Evolutionary conservation across 345 rosid species (phyloP).

Genomic region (Sonneratia alba): DNA sequence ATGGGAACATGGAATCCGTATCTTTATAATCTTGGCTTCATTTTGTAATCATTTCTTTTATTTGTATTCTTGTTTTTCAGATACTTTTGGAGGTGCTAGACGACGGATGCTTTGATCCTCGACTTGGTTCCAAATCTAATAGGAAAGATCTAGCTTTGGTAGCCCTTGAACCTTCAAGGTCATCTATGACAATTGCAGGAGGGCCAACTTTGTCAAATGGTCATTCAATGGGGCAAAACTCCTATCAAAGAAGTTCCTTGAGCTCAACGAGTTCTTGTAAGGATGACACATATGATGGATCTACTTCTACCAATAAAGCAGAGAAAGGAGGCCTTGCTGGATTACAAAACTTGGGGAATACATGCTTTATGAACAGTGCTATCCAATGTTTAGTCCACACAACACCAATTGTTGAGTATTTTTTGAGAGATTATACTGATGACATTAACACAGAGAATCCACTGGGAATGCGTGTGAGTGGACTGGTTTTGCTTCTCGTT

Average conservation of each 20-base stretch:
- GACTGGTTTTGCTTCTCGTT: conserved; percentile 12
- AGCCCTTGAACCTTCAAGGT: conserved; percentile 53
- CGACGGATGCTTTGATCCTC: conserved; percentile 35
- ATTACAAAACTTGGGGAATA: conserved; percentile 87
- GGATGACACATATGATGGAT: conserved; percentile 34
- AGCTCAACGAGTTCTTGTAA: conserved; percentile 25
- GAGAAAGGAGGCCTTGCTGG: conserved; percentile 80
- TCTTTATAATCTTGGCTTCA: background rate
- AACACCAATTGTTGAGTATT: conserved; percentile 69
- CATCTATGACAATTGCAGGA: conserved; percentile 63
- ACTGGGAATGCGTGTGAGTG: conserved; percentile 78
- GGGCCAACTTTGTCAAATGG: conserved; percentile 74
- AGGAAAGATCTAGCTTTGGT: conserved; percentile 72
- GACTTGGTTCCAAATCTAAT: conserved; percentile 38
- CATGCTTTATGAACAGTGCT: conserved; percentile 95
- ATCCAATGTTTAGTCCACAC: conserved; percentile 91
- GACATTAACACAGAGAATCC: conserved; percentile 82
- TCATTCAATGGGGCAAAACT: conserved; percentile 35
- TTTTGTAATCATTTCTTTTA: background rate
- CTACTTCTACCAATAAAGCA: conserved; percentile 33
- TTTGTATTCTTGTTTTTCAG: conserved; percentile 25
- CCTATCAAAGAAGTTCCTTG: conserved; percentile 30
- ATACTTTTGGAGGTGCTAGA: conserved; percentile 63
- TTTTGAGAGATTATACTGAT: conserved; percentile 61
- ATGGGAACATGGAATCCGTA: background rate